Conservation (phyloP, 2,329 filamentous ascomycete species). For the Talaromyces sp. region DNA sequence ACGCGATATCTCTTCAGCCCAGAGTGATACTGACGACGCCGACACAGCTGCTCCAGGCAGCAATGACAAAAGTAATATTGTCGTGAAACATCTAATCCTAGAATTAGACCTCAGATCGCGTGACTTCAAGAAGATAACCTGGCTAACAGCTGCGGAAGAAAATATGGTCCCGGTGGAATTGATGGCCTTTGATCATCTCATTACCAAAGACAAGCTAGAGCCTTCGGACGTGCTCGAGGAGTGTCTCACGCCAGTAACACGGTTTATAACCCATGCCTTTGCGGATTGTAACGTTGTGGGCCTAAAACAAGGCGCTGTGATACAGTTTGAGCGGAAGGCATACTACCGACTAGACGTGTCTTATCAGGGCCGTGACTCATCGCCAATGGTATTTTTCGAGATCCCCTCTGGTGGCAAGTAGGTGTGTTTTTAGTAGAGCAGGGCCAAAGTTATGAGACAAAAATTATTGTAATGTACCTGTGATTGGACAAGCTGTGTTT, state of each 20-base stretch:
- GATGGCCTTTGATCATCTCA: constrained; percentile 90
- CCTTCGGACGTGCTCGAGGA: constrained; percentile 82
- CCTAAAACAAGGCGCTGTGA: constrained; percentile 81
- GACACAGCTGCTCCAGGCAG: too few species aligned
- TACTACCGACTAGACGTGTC: constrained; percentile 79
- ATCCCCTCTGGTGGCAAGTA: constrained; percentile 57
- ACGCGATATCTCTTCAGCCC: constrained; percentile 45
- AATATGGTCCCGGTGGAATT: constrained; percentile 75
- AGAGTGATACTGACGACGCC: too few species aligned
- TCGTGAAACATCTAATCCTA: not conserved
- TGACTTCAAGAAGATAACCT: constrained; percentile 72
- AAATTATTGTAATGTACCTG: too few species aligned
- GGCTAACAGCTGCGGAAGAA: constrained; percentile 70
- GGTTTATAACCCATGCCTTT: constrained; percentile 66
- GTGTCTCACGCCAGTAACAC: constrained; percentile 71
- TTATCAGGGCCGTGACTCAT: constrained; percentile 46
- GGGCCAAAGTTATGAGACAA: too few species aligned
- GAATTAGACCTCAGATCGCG: not conserved
- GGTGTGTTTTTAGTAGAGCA: too few species aligned
- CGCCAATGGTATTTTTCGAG: constrained; percentile 61
- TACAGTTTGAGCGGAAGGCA: constrained; percentile 90
- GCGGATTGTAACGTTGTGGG: constrained; percentile 76
- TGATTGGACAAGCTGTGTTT: too few species aligned
- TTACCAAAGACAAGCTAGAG: constrained; percentile 90
- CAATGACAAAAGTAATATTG: not conserved